Evolutionary conservation across 2,329 filamentous ascomycete species (phyloP), one percentile per base, ranked within the genome.

Genomic region (Pseudopyricularia javanii): DNA sequence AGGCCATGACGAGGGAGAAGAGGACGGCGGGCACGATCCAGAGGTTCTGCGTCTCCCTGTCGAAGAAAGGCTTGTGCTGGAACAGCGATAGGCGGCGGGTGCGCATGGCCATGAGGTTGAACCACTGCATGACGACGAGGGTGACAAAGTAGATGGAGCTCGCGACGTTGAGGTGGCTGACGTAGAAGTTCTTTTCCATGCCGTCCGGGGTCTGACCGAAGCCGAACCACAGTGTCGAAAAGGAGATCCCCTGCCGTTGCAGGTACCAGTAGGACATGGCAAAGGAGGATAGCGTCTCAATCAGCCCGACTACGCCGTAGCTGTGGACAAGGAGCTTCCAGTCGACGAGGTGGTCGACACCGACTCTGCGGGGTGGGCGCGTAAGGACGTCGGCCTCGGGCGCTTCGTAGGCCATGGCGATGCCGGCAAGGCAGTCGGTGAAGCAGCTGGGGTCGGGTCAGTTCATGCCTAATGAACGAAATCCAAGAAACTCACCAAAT

Each of bases 101-200:
- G 15, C 85, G 75, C 5, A 86, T 74, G 1, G 82, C 80, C 61
- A 90, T 76, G 4, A 90, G 71, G 62, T 85, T 88, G 72, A 89
- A 89, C 73, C 82, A 83, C 73, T 88, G 84, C 85, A 91, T 88
- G 49, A 91, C 82, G 2, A 91, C 86, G 22, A 91, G 70, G 55
- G 83, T 91, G 58, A 90, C 78, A 60, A 91, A 91, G 66, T 91
- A 91, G 55, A 91, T 83, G 15, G 82, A 86, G 35, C 79, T 84
- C 0, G 84, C 85, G 55, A 78, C 74, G 56, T 83, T 84, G 24
- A 85, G 68, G 56, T 78, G 74, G 28, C 70, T 64, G 0, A 67
- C 69, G 60, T 82, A 79, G 53, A 74, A 76, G 47, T 78, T 78
- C 2, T 74, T 66, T 51, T 78, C 74, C 11, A 79, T 72, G 62